These are phyloP conservation scores for Periglandula ipomoeae DNA, from an alignment of 2,329 filamentous ascomycete genomes.

Conservation along the genomic window DNA sequence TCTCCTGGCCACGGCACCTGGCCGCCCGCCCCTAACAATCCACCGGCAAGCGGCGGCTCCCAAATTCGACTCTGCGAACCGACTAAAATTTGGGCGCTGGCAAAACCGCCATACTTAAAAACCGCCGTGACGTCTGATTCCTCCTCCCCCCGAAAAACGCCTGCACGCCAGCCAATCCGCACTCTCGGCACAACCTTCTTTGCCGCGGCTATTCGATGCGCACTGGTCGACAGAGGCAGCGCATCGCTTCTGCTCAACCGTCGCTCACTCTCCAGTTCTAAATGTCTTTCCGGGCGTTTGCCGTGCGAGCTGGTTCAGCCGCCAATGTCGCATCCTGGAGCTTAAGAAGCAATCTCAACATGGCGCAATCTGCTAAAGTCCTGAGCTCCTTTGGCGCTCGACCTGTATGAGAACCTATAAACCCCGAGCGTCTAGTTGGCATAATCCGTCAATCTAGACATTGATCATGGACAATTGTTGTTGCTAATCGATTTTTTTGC, in stretches of 20 bases:
- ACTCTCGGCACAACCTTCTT: slow-evolving; percentile 11
- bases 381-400: slow-evolving; percentile 41
- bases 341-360: slow-evolving; percentile 38
- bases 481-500: background rate
- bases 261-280: slow-evolving; percentile 4
- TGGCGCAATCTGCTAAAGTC: slow-evolving; percentile 77
- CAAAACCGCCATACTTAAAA: background rate
- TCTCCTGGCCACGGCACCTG: no score
- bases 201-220: slow-evolving; percentile 23
- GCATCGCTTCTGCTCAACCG: slow-evolving; percentile 15
- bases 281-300: slow-evolving; percentile 51
- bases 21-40: no score
- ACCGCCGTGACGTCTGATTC: background rate
- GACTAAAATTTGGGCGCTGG: background rate
- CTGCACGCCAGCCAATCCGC: slow-evolving; percentile 1
- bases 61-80: background rate
- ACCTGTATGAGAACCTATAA: slow-evolving; percentile 14
- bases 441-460: background rate
- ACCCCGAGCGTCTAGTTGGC: background rate
- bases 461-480: background rate
- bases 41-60: background rate
- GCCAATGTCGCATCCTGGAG: slow-evolving; percentile 34
- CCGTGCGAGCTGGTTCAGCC: slow-evolving; percentile 43
- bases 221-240: slow-evolving; percentile 22
- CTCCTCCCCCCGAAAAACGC: background rate